These are phyloP conservation scores for Hsuehochloa calcarea DNA, from an alignment of 176 grass and related monocot species.

Conservation along the genomic window DNA sequence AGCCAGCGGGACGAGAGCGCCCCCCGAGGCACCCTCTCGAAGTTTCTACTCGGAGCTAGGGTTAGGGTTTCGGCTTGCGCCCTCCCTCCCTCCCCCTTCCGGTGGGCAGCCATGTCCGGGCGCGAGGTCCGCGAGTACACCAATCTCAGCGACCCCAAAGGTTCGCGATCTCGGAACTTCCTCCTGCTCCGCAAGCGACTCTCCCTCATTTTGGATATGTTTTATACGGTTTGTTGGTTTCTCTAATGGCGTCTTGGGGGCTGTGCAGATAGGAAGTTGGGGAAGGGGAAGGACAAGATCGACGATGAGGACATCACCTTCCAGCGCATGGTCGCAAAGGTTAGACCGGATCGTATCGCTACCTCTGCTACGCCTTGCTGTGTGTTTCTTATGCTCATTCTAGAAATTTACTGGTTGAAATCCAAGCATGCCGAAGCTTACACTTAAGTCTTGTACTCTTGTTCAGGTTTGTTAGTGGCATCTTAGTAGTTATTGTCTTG, in stretches of 20 bases:
- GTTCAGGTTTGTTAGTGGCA: background rate
- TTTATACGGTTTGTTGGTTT: background rate
- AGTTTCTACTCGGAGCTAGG: background rate
- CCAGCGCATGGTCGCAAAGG: conserved; percentile 98
- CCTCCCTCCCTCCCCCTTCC: background rate
- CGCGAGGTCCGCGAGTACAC: conserved; percentile 98
- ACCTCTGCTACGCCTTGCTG: background rate
- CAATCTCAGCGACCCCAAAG: conserved; percentile 99
- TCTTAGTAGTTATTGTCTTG: background rate
- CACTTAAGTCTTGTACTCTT: background rate
- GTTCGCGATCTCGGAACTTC: conserved; percentile 19
- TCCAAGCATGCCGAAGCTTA: background rate
- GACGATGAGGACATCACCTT: conserved; percentile 97
- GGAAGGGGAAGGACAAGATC: conserved; percentile 96
- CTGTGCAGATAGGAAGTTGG: conserved; percentile 77
- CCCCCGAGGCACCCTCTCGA: background rate
- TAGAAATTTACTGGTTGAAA: background rate
- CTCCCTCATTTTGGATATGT: background rate
- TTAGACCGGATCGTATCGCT: conserved; percentile 75
- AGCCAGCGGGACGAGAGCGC: background rate
- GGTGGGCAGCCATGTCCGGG: conserved; percentile 57
- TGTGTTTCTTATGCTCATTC: background rate
- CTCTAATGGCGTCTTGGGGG: background rate
- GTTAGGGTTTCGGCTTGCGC: conserved; percentile 15
- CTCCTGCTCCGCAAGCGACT: background rate